A percentile compares a stretch with the other conserved stretches of the same genome.
These are phyloP conservation scores for Neofusicoccum ribis DNA, from an alignment of 2,329 filamentous ascomycete species.

Conservation along the genomic window DNA sequence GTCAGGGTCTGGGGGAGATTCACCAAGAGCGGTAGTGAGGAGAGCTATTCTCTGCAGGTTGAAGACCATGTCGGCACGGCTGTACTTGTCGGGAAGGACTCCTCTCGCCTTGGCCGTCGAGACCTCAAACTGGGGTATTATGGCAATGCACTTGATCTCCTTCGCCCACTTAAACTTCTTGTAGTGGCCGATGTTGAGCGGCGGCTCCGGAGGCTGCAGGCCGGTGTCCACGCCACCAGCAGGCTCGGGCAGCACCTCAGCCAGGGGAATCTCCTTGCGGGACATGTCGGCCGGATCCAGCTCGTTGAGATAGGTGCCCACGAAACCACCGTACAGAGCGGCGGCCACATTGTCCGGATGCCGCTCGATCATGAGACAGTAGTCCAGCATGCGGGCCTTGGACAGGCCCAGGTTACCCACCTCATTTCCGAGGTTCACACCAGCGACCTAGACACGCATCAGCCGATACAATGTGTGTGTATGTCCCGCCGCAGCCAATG, in stretches of 20 bases:
- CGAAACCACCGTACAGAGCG: conserved; percentile 92
- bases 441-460: conserved; percentile 58
- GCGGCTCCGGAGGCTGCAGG: conserved; percentile 81
- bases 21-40: conserved; percentile 83
- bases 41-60: conserved; percentile 94
- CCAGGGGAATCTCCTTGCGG: conserved; percentile 88
- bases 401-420: conserved; percentile 77
- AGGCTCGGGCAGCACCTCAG: conserved; percentile 86
- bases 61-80: conserved; percentile 84
- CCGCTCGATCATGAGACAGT: conserved; percentile 89
- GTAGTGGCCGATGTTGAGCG: conserved; percentile 89
- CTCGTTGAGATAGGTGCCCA: conserved; percentile 94
- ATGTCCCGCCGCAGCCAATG: conserved; percentile 4
- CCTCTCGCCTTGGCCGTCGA: conserved; percentile 88
- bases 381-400: conserved; percentile 86
- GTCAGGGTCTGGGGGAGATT: conserved; percentile 85
- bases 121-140: conserved; percentile 95
- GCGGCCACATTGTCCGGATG: conserved; percentile 69
- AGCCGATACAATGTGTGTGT: conserved; percentile 10
- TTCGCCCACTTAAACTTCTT: conserved; percentile 92
- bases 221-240: conserved; percentile 92
- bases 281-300: conserved; percentile 85
- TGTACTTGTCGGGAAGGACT: conserved; percentile 79
- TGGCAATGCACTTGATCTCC: conserved; percentile 94
- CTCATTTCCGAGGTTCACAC: conserved; percentile 89